phyloP scores from a whole-genome alignment of 2,329 filamentous ascomycete species.

The Epichloe gansuensis region DNA sequence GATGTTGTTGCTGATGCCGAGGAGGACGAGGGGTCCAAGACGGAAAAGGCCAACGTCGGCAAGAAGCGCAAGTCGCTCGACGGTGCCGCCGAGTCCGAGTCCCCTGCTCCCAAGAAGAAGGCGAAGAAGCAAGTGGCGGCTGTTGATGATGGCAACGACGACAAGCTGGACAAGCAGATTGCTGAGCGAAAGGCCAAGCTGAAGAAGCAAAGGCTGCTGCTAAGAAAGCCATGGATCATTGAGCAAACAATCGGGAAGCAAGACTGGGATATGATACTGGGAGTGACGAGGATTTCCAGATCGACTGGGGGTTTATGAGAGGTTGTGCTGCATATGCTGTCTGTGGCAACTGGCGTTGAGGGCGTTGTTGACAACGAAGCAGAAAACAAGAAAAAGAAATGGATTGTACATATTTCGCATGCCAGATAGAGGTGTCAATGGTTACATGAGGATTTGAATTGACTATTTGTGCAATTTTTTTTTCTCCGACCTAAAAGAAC shows the following conservation, averaged over 20 bases:
- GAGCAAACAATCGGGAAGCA: background rate
- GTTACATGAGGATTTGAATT: background rate
- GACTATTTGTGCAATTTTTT: background rate
- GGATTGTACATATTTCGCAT: background rate
- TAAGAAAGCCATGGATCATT: conserved; percentile 37
- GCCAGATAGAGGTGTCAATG: conserved; percentile 1
- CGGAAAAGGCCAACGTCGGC: conserved; percentile 44
- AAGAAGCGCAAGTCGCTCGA: conserved; percentile 51
- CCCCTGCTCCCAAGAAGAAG: conserved; percentile 27
- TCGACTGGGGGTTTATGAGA: background rate
- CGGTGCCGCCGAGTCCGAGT: conserved; percentile 28
- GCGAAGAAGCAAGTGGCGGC: conserved; percentile 21
- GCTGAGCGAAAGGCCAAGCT: conserved; percentile 45
- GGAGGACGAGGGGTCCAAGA: conserved; percentile 33
- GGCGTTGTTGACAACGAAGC: conserved; percentile 10
- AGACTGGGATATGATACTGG: background rate
- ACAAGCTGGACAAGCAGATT: conserved; percentile 45
- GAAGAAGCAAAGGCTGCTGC: conserved; percentile 46
- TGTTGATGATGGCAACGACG: conserved; percentile 34
- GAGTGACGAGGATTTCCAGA: background rate
- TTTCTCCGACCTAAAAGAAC: background rate
- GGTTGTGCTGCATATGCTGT: conserved; percentile 8
- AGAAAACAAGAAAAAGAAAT: conserved; percentile 9
- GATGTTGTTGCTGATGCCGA: conserved; percentile 56
- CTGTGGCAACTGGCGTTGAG: conserved; percentile 21